These are phyloP conservation scores for Dipteronia sinensis DNA, from an alignment of 345 rosid species.

Conservation along the genomic window DNA sequence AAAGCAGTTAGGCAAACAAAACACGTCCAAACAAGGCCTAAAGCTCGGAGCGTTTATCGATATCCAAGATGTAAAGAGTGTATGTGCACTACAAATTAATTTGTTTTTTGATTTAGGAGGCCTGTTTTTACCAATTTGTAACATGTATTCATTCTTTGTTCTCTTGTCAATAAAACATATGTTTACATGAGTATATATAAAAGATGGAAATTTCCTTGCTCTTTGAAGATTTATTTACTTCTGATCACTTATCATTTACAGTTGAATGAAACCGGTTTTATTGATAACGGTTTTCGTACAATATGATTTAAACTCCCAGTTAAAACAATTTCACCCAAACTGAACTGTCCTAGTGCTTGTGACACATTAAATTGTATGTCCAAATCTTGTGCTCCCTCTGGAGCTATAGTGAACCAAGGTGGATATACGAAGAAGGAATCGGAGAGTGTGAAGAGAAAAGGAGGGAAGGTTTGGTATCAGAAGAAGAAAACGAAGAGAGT, in stretches of 20 bases:
- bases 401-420: conserved; percentile 55
- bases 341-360: conserved; percentile 38
- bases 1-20: conserved; percentile 93
- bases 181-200: not conserved
- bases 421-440: conserved; percentile 29
- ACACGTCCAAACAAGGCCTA: conserved; percentile 75
- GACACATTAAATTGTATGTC: conserved; percentile 53
- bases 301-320: conserved; percentile 75
- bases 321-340: conserved; percentile 71
- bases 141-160: not conserved
- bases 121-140: not conserved
- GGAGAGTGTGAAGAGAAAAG: not conserved
- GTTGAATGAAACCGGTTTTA: conserved; percentile 37
- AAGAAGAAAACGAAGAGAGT: conserved; percentile 49
- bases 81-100: conserved; percentile 56
- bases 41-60: conserved; percentile 84
- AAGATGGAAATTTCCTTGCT: not conserved
- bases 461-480: conserved; percentile 50
- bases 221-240: not conserved
- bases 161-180: not conserved
- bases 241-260: not conserved
- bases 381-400: conserved; percentile 48
- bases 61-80: conserved; percentile 88
- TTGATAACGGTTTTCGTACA: conserved; percentile 60
- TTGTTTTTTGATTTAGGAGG: not conserved